Conservation (phyloP, 352 stramenopile species). For the Phytophthora quininea region DNA sequence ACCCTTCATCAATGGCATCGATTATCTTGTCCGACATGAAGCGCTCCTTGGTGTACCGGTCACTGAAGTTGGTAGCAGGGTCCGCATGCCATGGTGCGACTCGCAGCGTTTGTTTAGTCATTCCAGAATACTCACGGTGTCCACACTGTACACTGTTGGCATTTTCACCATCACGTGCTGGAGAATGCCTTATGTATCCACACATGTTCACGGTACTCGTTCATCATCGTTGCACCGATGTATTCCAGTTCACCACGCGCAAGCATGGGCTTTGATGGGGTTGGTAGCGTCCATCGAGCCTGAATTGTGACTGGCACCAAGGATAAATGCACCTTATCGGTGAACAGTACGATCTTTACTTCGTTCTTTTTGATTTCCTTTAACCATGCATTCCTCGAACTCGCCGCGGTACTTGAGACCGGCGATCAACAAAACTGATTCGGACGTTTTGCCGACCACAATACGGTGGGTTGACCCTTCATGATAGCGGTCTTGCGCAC, state of each 20-base stretch:
- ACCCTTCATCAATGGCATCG: slow-evolving; percentile 95
- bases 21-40: slow-evolving; percentile 96
- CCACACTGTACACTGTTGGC: slow-evolving; percentile 82
- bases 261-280: slow-evolving; percentile 97
- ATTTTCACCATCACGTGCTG: slow-evolving; percentile 96
- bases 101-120: slow-evolving; percentile 97
- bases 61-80: slow-evolving; percentile 94
- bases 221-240: slow-evolving; percentile 97
- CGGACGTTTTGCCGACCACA: slow-evolving; percentile 95
- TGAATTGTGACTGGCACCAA: slow-evolving; percentile 92
- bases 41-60: slow-evolving; percentile 93
- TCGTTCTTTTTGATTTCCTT: slow-evolving; percentile 93
- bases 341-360: slow-evolving; percentile 98
- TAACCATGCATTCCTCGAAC: slow-evolving; percentile 97
- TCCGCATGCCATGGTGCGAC: slow-evolving; percentile 96
- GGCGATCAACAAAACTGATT: slow-evolving; percentile 95
- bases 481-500: slow-evolving; percentile 97
- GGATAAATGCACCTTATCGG: slow-evolving; percentile 98
- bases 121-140: slow-evolving; percentile 96
- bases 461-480: slow-evolving; percentile 96
- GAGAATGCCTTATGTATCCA: slow-evolving; percentile 99
- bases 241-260: slow-evolving; percentile 95
- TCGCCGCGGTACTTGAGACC: slow-evolving; percentile 98
- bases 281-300: slow-evolving; percentile 98
- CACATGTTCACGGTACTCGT: slow-evolving; percentile 98